Conservation (phyloP, 495 filamentous ascomycete species). For the Penicillium cinerascens region DNA sequence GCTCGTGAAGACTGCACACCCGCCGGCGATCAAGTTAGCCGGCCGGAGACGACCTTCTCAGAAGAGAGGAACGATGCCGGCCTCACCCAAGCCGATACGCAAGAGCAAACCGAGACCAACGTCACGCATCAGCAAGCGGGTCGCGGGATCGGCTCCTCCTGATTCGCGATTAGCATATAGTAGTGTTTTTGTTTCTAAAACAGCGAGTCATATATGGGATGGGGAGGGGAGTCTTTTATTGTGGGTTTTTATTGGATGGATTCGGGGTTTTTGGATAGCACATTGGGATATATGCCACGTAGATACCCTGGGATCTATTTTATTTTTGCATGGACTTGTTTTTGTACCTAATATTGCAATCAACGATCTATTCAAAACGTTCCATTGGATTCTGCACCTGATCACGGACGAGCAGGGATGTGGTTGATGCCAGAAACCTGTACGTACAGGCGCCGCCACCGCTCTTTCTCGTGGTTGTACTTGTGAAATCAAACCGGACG, state of each 20-base stretch:
- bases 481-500: no score
- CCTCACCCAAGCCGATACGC: neutral
- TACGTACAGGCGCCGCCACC: no score
- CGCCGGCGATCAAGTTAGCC: constrained; percentile 16
- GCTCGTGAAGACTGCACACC: neutral
- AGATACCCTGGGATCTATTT: neutral
- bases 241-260: neutral
- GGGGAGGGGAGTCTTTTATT: neutral
- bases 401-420: no score
- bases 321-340: neutral
- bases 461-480: no score
- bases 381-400: no score
- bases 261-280: constrained; percentile 1
- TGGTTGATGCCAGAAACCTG: no score
- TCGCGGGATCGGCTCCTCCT: neutral
- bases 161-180: neutral
- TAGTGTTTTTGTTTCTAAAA: neutral
- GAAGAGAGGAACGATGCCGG: constrained; percentile 11
- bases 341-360: no score
- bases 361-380: no score
- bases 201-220: neutral
- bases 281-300: neutral
- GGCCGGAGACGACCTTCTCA: constrained; percentile 18
- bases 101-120: neutral
- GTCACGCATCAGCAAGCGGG: neutral